Conservation (phyloP, 768 basidiomycete genomes). For the Lentinula aciculospora region DNA sequence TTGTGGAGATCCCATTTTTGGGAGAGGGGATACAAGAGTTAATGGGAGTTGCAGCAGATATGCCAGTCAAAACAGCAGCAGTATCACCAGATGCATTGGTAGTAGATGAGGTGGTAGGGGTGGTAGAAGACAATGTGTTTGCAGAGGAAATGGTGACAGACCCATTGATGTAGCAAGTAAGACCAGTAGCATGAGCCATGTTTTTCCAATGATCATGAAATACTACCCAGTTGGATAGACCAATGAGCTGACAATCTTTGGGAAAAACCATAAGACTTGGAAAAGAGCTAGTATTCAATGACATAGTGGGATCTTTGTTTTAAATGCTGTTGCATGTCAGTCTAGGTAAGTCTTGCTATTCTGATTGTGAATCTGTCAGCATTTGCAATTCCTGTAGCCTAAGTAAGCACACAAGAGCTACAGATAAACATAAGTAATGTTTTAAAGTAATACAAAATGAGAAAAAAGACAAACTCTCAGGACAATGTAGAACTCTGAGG, state of each 20-base stretch:
- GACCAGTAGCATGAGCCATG: not conserved
- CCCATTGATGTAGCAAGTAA: not conserved
- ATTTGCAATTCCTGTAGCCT: no score
- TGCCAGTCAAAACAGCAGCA: not conserved
- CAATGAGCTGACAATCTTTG: not conserved
- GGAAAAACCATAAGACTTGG: not conserved
- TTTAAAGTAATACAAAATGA: no score
- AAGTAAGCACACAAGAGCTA: no score
- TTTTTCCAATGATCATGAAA: not conserved
- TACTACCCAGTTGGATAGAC: not conserved
- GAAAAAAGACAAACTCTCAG: no score
- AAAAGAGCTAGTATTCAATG: not conserved
- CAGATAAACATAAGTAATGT: no score
- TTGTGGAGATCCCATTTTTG: not conserved
- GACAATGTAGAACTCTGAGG: no score
- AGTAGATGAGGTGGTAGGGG: not conserved
- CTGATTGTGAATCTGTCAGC: no score
- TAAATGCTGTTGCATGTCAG: no score
- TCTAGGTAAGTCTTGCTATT: no score
- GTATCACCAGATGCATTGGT: not conserved
- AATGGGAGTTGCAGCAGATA: not conserved
- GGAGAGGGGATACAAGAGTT: not conserved
- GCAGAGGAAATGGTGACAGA: not conserved
- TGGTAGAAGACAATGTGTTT: no score
- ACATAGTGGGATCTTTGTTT: no score